Base-by-base conservation (phyloP, 495 filamentous ascomycete species). In the Trichoderma erinaceum region DNA sequence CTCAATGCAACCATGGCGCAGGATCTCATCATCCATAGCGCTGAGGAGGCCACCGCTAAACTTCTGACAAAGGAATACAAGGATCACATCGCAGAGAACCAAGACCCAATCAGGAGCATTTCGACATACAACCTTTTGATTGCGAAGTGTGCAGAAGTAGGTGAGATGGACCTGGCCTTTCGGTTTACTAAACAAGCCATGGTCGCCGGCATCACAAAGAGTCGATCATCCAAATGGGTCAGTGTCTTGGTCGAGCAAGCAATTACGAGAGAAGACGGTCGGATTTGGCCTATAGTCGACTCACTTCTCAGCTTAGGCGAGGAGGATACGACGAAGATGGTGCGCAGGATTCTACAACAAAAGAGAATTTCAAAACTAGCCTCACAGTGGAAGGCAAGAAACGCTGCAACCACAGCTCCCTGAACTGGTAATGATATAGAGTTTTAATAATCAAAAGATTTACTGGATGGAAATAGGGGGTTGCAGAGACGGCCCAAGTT, bases 41-140 rank as follows among this genome's bases (percentile, higher is more conserved):
- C 83, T 18, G 93, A 97, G 74, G 93, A 96, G 88, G 77, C 85
- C 0, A 82, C 84, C 25, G 80, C 89, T 48, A 79, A 80, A 11
- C 76, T 94, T 38, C 71, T 79, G 23, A 88, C 91, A 0, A 80
- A 89, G 66, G 71, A 73, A 21, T 70, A 79, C 50, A 91, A 89
- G 2, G 41, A 66, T 61, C 56, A 50, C 1, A 52, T 65, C 16
- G 41, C 63, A 32, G 63, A 41, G 23, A 41, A 43, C 32, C 15
- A 65, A 6, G 41, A 65, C 35, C 63, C 63, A 13, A 23, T 13
- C 13, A 2, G 15, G 18, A 65, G 15, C 4, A 12, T 12, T 10
- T 15, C 35, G 21, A 21, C 63, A 25, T 91, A 91, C 71, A 89
- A 94, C 70, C 78, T 83, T 35, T 73, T 96, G 21, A 85, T 94